Evolutionary conservation across 2,329 filamentous ascomycete genomes (phyloP), one percentile per base, ranked within the genome.

Genomic region (Cadophora gregata): DNA sequence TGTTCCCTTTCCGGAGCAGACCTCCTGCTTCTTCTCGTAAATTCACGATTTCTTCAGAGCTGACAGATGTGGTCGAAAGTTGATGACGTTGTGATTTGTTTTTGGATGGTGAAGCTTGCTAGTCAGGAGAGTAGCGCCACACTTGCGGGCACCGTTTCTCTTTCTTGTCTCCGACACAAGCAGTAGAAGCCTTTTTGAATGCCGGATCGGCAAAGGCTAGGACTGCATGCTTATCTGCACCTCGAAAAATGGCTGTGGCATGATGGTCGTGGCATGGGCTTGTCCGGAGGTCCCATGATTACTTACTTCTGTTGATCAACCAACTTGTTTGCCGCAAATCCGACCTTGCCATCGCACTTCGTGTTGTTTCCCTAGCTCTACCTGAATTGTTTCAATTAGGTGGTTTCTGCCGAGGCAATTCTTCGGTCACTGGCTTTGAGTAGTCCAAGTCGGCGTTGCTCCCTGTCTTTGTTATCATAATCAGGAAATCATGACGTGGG

Each of bases 11-110:
- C 42, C 10, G 42, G 42, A 47, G 42, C 38, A 42, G n/a, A n/a
- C n/a, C 42, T 21, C n/a, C n/a, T n/a, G 10, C 42, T n/a, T n/a
- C 42, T 47, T 21, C n/a, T 47, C 42, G 7, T 5, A 21, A 47
- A 47, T 5, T 47, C 19, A 47, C 42, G n/a, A 47, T 47, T 47
- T 10, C 42, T 47, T 47, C n/a, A 21, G 7, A n/a, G 42, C 42
- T 47, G 19, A 6, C 19, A 31, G 25, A 53, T 31, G 14, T n/a
- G 9, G 14, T 53, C 10, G 27, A 31, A 53, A 27, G 27, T 16
- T 53, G 50, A 53, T 53, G 50, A 53, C 50, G 50, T 53, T 53
- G 16, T 31, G 50, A 53, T 31, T 53, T 53, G 19, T 27, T n/a
- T 31, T 29, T 19, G 27, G 12, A 31, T n/a, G 6, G 16, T 53